Evolutionary conservation across 306 rosid genomes (phyloP).

Genomic region (Prunus davidiana): DNA sequence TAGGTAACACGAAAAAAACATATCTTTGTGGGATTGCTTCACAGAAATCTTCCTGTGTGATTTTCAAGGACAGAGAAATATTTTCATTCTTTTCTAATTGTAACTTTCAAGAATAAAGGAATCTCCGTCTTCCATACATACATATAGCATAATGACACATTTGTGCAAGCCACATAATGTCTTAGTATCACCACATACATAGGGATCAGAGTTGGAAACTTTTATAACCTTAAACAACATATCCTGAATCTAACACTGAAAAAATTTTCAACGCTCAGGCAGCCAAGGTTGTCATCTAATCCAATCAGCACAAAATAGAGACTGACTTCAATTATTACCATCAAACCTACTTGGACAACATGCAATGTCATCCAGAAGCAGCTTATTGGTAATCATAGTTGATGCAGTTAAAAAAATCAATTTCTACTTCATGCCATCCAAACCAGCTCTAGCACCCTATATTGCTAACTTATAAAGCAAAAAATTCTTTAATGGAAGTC

Average conservation of each 20-base stretch:
- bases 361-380: not conserved
- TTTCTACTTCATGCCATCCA: not conserved
- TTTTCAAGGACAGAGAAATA: no score
- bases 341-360: not conserved
- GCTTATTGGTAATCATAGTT: not conserved
- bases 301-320: not conserved
- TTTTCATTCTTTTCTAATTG: not conserved
- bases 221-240: not conserved
- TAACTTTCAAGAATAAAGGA: not conserved
- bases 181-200: not conserved
- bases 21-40: not conserved
- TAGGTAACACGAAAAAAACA: not conserved
- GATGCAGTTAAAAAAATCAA: not conserved
- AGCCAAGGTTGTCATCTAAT: not conserved
- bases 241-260: not conserved
- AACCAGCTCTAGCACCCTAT: not conserved
- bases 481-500: conserved; percentile 3
- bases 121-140: not conserved
- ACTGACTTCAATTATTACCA: not conserved
- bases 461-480: not conserved
- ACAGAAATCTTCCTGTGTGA: no score
- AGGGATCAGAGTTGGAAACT: not conserved
- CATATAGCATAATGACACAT: not conserved
- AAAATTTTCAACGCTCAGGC: not conserved
- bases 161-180: not conserved